Percentiles rank a stretch among this genome's conserved stretches.
Conservation (phyloP, 1,139 yeast species). For the Scheffersomyces illinoinensis region DNA sequence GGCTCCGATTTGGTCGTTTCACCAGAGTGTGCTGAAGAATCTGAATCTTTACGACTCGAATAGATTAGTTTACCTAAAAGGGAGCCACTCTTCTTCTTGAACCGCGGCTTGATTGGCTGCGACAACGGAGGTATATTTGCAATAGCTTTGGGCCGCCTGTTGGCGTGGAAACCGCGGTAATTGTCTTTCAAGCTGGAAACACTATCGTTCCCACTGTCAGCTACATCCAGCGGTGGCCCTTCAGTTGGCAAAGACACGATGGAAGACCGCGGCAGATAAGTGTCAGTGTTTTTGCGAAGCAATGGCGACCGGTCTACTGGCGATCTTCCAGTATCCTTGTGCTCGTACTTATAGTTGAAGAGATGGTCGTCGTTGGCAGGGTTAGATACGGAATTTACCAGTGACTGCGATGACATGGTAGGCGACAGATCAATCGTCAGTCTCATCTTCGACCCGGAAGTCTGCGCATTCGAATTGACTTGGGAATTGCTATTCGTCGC, state of each 20-base stretch:
- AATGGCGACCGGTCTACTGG: background rate
- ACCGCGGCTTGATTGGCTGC: conserved; percentile 53
- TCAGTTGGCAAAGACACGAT: conserved; percentile 13
- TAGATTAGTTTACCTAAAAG: conserved; percentile 51
- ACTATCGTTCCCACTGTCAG: background rate
- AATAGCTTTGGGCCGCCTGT: conserved; percentile 27
- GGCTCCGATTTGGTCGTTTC: background rate
- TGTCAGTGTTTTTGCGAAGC: background rate
- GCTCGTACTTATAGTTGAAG: background rate
- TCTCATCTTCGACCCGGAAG: background rate
- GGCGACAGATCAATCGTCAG: background rate
- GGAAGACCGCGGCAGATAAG: conserved; percentile 17
- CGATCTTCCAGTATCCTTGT: background rate
- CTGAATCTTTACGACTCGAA: conserved; percentile 41
- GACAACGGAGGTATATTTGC: conserved; percentile 48
- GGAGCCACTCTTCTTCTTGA: conserved; percentile 43
- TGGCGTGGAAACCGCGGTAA: conserved; percentile 53
- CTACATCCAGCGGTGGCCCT: background rate
- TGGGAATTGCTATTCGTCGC: background rate
- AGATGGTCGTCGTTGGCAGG: background rate
- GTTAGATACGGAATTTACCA: background rate
- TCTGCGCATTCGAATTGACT: background rate
- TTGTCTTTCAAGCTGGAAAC: conserved; percentile 22
- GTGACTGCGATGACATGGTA: background rate
- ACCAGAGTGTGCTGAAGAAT: conserved; percentile 10